Evolutionary conservation across 2,329 filamentous ascomycete genomes (phyloP).

Genomic region (Phialemonium atrogriseum): DNA sequence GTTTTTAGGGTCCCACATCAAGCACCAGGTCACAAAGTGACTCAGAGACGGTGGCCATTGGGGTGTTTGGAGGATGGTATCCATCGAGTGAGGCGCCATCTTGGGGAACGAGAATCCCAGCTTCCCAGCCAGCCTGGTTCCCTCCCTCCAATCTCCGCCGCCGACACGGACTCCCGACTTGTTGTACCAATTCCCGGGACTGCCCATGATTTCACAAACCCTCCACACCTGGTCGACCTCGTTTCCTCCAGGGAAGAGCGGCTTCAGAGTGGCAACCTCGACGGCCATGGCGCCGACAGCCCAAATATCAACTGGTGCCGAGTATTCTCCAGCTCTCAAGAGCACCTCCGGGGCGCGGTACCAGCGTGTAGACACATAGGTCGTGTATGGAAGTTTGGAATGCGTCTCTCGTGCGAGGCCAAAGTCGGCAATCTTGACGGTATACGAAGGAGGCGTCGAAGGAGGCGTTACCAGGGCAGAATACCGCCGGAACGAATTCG

Average conservation of each 20-base stretch:
- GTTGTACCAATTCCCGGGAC: slow-evolving; percentile 96
- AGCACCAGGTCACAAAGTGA: slow-evolving; percentile 94
- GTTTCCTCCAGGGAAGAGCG: slow-evolving; percentile 92
- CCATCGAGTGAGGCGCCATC: slow-evolving; percentile 97
- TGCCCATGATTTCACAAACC: slow-evolving; percentile 98
- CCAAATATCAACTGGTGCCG: slow-evolving; percentile 97
- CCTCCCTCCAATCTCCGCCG: slow-evolving; percentile 96
- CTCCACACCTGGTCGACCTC: slow-evolving; percentile 99
- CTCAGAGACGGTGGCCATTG: slow-evolving; percentile 86
- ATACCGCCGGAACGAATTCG: slow-evolving; percentile 84
- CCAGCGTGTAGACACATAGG: slow-evolving; percentile 97
- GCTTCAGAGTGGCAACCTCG: slow-evolving; percentile 92
- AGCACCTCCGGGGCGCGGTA: slow-evolving; percentile 95
- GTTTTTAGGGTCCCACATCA: slow-evolving; percentile 96
- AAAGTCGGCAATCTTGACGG: slow-evolving; percentile 98
- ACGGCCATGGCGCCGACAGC: slow-evolving; percentile 98
- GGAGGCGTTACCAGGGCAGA: slow-evolving; percentile 90
- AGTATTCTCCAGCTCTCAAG: slow-evolving; percentile 90
- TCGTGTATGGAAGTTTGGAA: slow-evolving; percentile 93
- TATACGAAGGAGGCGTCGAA: slow-evolving; percentile 86
- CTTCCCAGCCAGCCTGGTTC: slow-evolving; percentile 85
- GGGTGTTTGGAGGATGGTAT: slow-evolving; percentile 81
- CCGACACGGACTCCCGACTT: slow-evolving; percentile 81
- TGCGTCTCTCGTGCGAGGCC: slow-evolving; percentile 95
- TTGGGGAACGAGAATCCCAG: slow-evolving; percentile 97